These are phyloP conservation scores for Polytrichum commune DNA, from an alignment of 225 moss, liverwort and hornwort genomes.

Conservation along the genomic window DNA sequence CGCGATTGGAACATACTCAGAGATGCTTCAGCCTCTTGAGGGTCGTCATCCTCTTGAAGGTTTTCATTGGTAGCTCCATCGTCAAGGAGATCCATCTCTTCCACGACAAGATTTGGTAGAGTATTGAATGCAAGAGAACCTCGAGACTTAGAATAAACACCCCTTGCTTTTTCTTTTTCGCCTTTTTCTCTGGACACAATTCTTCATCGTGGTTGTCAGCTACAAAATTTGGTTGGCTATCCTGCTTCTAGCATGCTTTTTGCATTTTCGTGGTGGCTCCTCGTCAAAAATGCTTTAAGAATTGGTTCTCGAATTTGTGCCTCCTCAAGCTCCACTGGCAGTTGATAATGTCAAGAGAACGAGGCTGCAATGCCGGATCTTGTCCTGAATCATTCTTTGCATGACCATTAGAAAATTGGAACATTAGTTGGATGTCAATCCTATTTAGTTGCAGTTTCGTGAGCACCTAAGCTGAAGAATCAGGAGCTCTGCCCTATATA, in stretches of 20 bases:
- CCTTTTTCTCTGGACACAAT: conserved; percentile 41
- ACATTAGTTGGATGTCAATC: no score
- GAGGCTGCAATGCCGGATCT: no score
- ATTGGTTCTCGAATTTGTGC: conserved; percentile 10
- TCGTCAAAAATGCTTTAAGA: conserved; percentile 21
- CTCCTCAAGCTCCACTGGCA: conserved; percentile 40
- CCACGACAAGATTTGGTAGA: conserved; percentile 38
- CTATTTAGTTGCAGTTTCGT: no score
- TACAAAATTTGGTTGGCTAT: conserved; percentile 38
- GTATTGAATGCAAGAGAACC: conserved; percentile 28
- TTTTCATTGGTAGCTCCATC: conserved; percentile 38
- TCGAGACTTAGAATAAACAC: conserved; percentile 9
- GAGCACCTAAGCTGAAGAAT: no score
- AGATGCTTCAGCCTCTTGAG: conserved; percentile 21
- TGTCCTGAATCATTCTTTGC: no score
- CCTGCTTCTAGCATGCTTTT: conserved; percentile 43
- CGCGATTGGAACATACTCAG: no score
- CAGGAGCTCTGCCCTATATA: no score
- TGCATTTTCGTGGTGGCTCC: conserved; percentile 27
- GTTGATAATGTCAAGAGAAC: no score
- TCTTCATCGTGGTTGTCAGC: conserved; percentile 82
- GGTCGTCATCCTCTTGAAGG: conserved; percentile 35
- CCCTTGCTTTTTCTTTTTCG: conserved; percentile 26
- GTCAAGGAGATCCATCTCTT: conserved; percentile 47
- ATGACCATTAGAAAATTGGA: no score